Evolutionary conservation across 2,329 filamentous ascomycete genomes (phyloP), one percentile per base, ranked within the genome.

Genomic region (Xylaria sp.): DNA sequence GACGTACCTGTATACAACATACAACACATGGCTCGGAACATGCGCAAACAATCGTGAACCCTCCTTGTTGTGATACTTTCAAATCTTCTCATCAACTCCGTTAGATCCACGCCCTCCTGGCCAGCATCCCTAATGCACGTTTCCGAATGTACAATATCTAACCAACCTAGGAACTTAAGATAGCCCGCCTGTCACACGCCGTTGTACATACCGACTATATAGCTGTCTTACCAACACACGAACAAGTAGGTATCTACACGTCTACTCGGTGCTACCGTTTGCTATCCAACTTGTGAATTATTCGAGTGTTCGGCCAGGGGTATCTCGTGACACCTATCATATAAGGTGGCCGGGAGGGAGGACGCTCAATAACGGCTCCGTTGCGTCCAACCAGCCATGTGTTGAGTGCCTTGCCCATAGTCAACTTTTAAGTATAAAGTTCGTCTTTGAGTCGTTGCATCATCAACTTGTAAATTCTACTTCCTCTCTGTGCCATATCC

Each of bases 161-260:
- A 18, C 29, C 37, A 27, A 27, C 16, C 25, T n/a, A 47, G 25
- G 48, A 29, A 53, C 48, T 32, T 13, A 18, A 18, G 21, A 57
- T 40, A 27, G 16, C n/a, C 35, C n/a, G 2, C 29, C 18, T 21
- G 8, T 47, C 48, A 23, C 50, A n/a, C 54, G 42, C 60, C 53
- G 48, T 57, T 51, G 55, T 60, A 25, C 50, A 44, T 55, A 25
- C 54, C 48, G 48, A 68, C 61, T 21, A 29, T 50, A 37, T 54
- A 60, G 9, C 42, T 21, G 54, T 68, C 18, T 44, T n/a, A 63
- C 47, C 54, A 16, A 25, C 25, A 32, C 21, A 54, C 18, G 27
- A 23, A 48, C 35, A n/a, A 12, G 59, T 63, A 55, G 29, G 18
- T 53, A 18, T 51, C 60, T 63, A 40, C 65, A 48, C 25, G 21